Evolutionary conservation across 2,329 filamentous ascomycete species (phyloP).

Genomic region (Grosmannia penicillata): DNA sequence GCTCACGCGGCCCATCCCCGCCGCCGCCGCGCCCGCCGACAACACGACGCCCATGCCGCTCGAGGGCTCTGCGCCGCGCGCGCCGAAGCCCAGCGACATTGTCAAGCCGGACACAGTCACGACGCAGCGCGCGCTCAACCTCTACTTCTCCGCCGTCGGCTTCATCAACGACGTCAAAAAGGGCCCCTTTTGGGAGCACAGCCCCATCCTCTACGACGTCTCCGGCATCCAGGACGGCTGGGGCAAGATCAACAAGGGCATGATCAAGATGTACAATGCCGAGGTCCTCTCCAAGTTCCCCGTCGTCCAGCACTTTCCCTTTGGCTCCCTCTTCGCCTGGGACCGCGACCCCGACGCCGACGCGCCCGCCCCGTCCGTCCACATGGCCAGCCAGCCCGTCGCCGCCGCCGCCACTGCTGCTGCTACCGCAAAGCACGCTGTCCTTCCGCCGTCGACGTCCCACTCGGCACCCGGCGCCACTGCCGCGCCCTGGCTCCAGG

Average conservation of each 20-base stretch:
- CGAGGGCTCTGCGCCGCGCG: conserved; percentile 60
- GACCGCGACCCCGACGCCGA: conserved; percentile 48
- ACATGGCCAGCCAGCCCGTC: conserved; percentile 40
- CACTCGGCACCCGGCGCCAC: too few species aligned
- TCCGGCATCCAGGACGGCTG: conserved; percentile 85
- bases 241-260: conserved; percentile 98
- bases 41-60: conserved; percentile 51
- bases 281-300: conserved; percentile 95
- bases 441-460: too few species aligned
- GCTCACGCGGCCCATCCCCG: conserved; percentile 58
- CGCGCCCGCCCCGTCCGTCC: conserved; percentile 30
- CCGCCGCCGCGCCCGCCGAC: conserved; percentile 32
- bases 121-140: conserved; percentile 49
- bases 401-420: background rate
- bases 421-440: background rate
- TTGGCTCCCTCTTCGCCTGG: conserved; percentile 70
- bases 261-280: conserved; percentile 99
- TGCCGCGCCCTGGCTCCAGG: conserved; percentile 15
- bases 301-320: conserved; percentile 91
- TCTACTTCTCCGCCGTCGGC: conserved; percentile 92
- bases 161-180: conserved; percentile 97
- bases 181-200: conserved; percentile 95
- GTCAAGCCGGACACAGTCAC: conserved; percentile 49
- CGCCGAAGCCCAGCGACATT: conserved; percentile 59
- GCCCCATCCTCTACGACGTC: conserved; percentile 85